Evolutionary conservation across 768 basidiomycete species (phyloP).

Genomic region (Naganishia vaughanmartiniae): DNA sequence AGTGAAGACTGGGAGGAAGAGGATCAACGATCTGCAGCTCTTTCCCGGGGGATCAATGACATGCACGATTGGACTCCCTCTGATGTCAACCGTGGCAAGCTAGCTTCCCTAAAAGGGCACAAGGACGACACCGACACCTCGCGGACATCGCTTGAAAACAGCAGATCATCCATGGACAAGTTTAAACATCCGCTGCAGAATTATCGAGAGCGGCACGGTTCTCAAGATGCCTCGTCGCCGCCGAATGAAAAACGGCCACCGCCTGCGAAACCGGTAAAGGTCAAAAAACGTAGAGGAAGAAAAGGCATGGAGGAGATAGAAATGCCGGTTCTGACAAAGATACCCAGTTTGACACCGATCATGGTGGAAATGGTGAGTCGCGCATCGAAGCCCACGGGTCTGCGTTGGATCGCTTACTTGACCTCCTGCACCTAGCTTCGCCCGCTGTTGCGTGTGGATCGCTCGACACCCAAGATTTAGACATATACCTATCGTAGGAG

Average conservation of each 20-base stretch:
- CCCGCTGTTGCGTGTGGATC: conserved; percentile 7
- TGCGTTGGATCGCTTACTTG: neutral
- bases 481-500: neutral
- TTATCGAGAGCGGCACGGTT: conserved; percentile 27
- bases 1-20: conserved; percentile 34
- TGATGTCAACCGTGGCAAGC: conserved; percentile 4
- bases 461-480: neutral
- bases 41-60: conserved; percentile 5
- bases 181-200: conserved; percentile 36
- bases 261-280: conserved; percentile 16
- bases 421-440: neutral
- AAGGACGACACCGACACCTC: neutral
- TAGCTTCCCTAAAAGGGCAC: conserved; percentile 4
- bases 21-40: conserved; percentile 25
- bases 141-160: conserved; percentile 13
- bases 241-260: conserved; percentile 24
- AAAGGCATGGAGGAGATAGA: conserved; percentile 54
- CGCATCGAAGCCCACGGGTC: too few species aligned
- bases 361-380: conserved; percentile 83
- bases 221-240: conserved; percentile 1
- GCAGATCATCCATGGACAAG: conserved; percentile 34
- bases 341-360: conserved; percentile 79
- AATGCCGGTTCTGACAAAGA: conserved; percentile 72
- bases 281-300: conserved; percentile 24
- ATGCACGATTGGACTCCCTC: conserved; percentile 18